These are phyloP conservation scores for Sporothrix protearum DNA, from an alignment of 2,329 filamentous ascomycete genomes.

Conservation along the genomic window DNA sequence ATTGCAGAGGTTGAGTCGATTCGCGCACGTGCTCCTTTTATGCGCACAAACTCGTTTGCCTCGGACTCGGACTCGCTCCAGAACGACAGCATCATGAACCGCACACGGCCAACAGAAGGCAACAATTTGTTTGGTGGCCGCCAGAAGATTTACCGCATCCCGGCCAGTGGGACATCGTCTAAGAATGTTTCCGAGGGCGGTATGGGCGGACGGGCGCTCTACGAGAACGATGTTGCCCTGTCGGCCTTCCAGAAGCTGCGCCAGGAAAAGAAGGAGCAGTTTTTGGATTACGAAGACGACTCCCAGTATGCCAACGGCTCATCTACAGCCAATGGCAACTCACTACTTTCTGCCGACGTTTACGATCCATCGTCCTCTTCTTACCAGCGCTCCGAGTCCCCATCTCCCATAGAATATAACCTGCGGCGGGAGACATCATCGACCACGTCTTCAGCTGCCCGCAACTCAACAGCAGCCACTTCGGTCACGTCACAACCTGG, in stretches of 20 bases:
- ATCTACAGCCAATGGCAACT: slow-evolving; percentile 21
- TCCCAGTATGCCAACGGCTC: slow-evolving; percentile 31
- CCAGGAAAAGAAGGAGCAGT: slow-evolving; percentile 53
- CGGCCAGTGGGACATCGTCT: slow-evolving; percentile 48
- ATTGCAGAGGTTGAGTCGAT: slow-evolving; percentile 90
- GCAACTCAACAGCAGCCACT: slow-evolving; percentile 82
- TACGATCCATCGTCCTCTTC: slow-evolving; percentile 34
- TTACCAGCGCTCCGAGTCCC: slow-evolving; percentile 50
- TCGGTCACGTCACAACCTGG: slow-evolving; percentile 74
- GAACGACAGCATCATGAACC: slow-evolving; percentile 72
- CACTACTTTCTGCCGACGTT: slow-evolving; percentile 35
- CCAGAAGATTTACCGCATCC: slow-evolving; percentile 91
- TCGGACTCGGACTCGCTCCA: slow-evolving; percentile 63
- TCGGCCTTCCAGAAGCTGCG: slow-evolving; percentile 80
- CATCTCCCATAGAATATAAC: slow-evolving; percentile 61
- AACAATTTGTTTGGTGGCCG: slow-evolving; percentile 92
- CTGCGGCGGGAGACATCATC: slow-evolving; percentile 82
- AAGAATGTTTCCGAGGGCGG: slow-evolving; percentile 45
- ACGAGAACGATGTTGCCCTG: slow-evolving; percentile 79
- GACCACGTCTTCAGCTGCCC: slow-evolving; percentile 69
- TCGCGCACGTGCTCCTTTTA: slow-evolving; percentile 54
- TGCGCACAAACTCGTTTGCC: slow-evolving; percentile 62
- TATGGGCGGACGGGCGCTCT: slow-evolving; percentile 66
- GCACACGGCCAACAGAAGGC: slow-evolving; percentile 77
- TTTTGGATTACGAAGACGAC: slow-evolving; percentile 19